Percentiles rank a stretch among this genome's conserved stretches.
These are phyloP conservation scores for Brasilioporus rufonigricans DNA, from an alignment of 768 basidiomycete genomes.

Conservation along the genomic window DNA sequence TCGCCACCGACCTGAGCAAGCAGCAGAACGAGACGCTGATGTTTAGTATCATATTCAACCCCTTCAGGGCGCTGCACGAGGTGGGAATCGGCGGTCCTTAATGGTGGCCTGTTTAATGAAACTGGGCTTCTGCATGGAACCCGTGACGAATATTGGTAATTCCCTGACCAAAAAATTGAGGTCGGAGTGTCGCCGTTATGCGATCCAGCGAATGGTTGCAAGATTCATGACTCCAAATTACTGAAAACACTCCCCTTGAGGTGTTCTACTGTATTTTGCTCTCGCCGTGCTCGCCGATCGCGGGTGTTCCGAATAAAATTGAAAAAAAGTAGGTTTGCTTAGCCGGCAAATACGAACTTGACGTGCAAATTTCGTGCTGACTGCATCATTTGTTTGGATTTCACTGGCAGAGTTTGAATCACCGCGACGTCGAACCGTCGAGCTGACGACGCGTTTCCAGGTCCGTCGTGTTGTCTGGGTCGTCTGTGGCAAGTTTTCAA, in stretches of 20 bases:
- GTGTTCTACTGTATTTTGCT: not conserved
- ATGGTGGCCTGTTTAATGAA: constrained; percentile 20
- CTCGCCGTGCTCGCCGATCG: not conserved
- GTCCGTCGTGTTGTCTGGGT: not conserved
- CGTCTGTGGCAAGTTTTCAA: not conserved
- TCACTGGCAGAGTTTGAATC: not conserved
- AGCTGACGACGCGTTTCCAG: not conserved
- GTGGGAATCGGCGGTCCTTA: constrained; percentile 24
- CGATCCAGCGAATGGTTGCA: not conserved
- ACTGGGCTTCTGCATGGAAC: constrained; percentile 7
- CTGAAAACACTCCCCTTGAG: not conserved
- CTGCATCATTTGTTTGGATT: not conserved
- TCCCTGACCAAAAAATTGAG: not conserved
- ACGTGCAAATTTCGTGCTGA: not conserved
- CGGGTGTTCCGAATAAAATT: not conserved
- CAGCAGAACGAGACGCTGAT: not conserved
- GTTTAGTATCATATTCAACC: not conserved
- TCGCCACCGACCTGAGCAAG: constrained; percentile 5
- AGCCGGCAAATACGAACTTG: not conserved
- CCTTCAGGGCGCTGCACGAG: constrained; percentile 4
- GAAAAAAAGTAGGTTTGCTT: not conserved
- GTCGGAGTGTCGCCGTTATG: not conserved
- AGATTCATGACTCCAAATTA: not conserved
- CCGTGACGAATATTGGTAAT: constrained; percentile 2
- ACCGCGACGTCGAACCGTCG: not conserved